Base-by-base conservation (phyloP, 2,329 filamentous ascomycete species). In the Talaromyces marneffei region DNA sequence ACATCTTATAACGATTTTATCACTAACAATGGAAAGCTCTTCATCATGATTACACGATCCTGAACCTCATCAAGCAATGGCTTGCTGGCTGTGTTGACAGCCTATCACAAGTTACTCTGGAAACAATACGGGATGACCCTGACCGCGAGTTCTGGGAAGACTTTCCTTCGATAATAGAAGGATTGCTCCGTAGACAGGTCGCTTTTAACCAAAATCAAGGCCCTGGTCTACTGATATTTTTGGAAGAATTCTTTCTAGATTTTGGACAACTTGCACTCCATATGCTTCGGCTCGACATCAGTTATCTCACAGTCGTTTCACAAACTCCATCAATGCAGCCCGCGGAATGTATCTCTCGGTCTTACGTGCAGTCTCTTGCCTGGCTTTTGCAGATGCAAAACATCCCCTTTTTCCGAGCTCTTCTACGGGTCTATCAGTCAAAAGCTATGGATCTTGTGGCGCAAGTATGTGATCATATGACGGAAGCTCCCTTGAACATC, bases 131-230 rank as follows among this genome's bases (percentile, higher is more conserved):
- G 8, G 73, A 78, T 10, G 74, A 80, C 33, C 68, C 78, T 12
- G 74, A 80, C 37, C 69, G 69, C 25, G 75, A 78, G 4, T 78
- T 81, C 62, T 81, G 79, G 78, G 72, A 77, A 33, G 71, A 75
- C 14, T 55, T 81, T 8, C 78, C 79, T 10, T 63, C 62, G 2
- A 44, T 80, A 18, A 61, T 78, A 23, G 76, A 79, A 61, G 64
- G 63, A 46, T 63, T 81, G 29, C 64, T 80, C 54, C 73, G 74
- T 60, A 71, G 79, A 69, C 61, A 65, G 74, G 65, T 69, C 20
- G 66, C 70, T 53, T 67, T 77, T 37, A 69, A 70, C 35, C 66
- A 70, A 10, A 68, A 74, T 50, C 68, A 72, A 53, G 71, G 69
- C 14, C 63, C 67, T 10, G 69, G 68, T 3, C 62, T 66, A 6